These are phyloP conservation scores for Zoysia matrella DNA, from an alignment of 202 grass and related monocot species.

Conservation along the genomic window DNA sequence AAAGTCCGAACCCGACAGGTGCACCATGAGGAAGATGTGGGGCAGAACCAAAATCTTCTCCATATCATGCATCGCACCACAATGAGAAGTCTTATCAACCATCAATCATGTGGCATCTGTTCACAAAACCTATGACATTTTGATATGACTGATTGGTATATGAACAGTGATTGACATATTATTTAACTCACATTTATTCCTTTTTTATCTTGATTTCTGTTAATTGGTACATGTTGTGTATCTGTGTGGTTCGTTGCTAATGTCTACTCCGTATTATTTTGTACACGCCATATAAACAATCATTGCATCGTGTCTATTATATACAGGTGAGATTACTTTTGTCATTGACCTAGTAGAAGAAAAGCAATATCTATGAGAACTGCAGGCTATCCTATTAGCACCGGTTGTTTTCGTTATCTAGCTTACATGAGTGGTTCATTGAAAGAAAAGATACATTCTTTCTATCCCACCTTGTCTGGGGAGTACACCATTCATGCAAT, in stretches of 20 bases:
- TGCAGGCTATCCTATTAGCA: slow-evolving; percentile 36
- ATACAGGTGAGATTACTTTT: slow-evolving; percentile 76
- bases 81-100: slow-evolving; percentile 39
- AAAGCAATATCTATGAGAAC: slow-evolving; percentile 55
- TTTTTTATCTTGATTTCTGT: not conserved
- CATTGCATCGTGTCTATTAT: slow-evolving; percentile 38
- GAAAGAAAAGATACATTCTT: slow-evolving; percentile 20
- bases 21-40: slow-evolving; percentile 29
- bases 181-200: no score
- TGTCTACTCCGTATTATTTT: slow-evolving; percentile 8
- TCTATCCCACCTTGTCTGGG: not conserved
- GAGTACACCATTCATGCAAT: not conserved
- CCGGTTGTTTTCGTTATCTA: slow-evolving; percentile 46
- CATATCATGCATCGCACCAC: slow-evolving; percentile 33
- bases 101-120: slow-evolving; percentile 22
- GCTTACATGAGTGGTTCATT: slow-evolving; percentile 27
- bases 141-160: slow-evolving; percentile 7
- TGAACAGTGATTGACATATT: not conserved
- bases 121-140: slow-evolving; percentile 24
- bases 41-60: slow-evolving; percentile 22
- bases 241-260: not conserved
- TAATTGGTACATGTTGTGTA: slow-evolving; percentile 16
- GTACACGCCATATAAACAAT: not conserved
- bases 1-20: slow-evolving; percentile 19
- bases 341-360: slow-evolving; percentile 73